Conservation (phyloP, 371 early-diverging fungal genomes). For the Saksenaea oblongispora region DNA sequence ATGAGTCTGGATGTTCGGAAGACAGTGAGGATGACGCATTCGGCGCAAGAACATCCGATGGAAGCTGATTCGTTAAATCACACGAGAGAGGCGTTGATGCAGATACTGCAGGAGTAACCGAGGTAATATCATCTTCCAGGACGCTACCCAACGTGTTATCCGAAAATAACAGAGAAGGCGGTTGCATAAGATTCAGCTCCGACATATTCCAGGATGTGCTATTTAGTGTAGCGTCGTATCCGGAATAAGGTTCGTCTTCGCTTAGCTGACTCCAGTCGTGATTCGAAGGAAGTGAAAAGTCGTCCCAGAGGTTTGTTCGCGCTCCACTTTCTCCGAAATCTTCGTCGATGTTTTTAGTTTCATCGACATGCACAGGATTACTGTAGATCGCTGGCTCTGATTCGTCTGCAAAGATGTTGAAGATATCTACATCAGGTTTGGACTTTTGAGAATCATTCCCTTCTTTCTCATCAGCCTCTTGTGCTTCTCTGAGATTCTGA, state of each 20-base stretch:
- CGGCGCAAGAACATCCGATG: neutral
- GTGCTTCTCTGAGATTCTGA: conserved; percentile 15
- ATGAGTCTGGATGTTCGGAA: conserved; percentile 12
- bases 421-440: neutral
- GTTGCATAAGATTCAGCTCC: conserved; percentile 19
- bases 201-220: conserved; percentile 26
- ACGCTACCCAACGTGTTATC: conserved; percentile 21
- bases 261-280: conserved; percentile 21
- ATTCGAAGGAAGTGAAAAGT: conserved; percentile 12
- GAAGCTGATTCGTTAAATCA: neutral
- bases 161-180: conserved; percentile 28
- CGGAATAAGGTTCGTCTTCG: conserved; percentile 22
- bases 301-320: conserved; percentile 17
- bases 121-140: conserved; percentile 7
- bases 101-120: conserved; percentile 4
- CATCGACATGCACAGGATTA: neutral
- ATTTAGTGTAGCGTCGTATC: conserved; percentile 13
- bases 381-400: neutral
- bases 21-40: neutral
- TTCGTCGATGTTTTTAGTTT: conserved; percentile 11
- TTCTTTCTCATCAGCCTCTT: conserved; percentile 8
- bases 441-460: neutral
- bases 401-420: conserved; percentile 1
- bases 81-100: conserved; percentile 2
- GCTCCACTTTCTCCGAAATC: conserved; percentile 10